These are phyloP conservation scores for Blastobotrys indianensis DNA, from an alignment of 1,139 yeast genomes.

Conservation along the genomic window DNA sequence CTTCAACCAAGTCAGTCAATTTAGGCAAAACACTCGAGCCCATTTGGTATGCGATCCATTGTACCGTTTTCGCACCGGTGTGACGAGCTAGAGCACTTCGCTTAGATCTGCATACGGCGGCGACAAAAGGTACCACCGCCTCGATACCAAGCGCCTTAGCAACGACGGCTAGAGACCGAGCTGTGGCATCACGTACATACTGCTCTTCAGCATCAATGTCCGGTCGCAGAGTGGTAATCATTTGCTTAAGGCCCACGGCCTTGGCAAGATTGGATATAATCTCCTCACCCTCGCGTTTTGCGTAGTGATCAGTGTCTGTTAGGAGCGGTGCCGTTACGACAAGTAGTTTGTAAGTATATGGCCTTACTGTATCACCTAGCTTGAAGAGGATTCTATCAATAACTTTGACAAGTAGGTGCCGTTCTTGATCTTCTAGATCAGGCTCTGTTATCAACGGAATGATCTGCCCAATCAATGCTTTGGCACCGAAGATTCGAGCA, in stretches of 20 bases:
- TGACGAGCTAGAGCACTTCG: constrained; percentile 84
- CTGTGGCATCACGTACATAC: constrained; percentile 67
- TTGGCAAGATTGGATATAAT: constrained; percentile 67
- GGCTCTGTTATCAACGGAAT: constrained; percentile 73
- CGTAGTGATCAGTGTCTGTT: constrained; percentile 68
- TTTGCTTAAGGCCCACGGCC: constrained; percentile 76
- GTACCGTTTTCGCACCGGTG: constrained; percentile 75
- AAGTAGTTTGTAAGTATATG: constrained; percentile 67
- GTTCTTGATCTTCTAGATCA: constrained; percentile 70
- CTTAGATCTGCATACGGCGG: constrained; percentile 74
- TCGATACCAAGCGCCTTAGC: constrained; percentile 76
- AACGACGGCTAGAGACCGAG: constrained; percentile 79
- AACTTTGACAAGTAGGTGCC: constrained; percentile 74
- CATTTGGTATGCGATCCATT: constrained; percentile 62
- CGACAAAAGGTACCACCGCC: constrained; percentile 67
- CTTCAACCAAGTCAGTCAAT: constrained; percentile 55
- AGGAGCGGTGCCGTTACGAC: constrained; percentile 74
- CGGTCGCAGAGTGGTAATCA: constrained; percentile 72
- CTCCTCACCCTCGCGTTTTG: constrained; percentile 75
- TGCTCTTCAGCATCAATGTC: constrained; percentile 83
- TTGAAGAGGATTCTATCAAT: constrained; percentile 62
- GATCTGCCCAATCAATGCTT: constrained; percentile 57
- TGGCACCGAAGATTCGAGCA: constrained; percentile 64
- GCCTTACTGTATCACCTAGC: constrained; percentile 60
- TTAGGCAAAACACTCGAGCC: constrained; percentile 80